Conservation (phyloP, 257 asterid species). For the Sherardia arvensis region DNA sequence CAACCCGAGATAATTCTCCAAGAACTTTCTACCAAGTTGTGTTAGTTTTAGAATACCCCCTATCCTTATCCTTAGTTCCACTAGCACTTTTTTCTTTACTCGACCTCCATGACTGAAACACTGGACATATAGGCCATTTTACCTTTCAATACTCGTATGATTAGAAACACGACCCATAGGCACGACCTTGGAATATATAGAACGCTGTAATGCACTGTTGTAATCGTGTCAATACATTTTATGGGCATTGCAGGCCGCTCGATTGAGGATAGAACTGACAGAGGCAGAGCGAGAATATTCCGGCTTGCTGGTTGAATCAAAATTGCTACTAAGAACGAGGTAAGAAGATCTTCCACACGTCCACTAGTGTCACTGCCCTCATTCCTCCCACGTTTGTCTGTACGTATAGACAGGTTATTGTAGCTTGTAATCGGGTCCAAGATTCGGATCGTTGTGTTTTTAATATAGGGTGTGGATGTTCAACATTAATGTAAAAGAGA, state of each 20-base stretch:
- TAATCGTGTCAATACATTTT: not conserved
- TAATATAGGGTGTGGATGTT: not conserved
- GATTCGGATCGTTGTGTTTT: not conserved
- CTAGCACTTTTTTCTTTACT: not conserved
- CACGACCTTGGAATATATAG: not conserved
- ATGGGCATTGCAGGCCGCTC: constrained; percentile 13
- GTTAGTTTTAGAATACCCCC: no score
- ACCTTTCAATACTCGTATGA: not conserved
- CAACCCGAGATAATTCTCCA: not conserved
- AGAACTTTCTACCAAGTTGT: not conserved
- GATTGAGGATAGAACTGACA: constrained; percentile 6
- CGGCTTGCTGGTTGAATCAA: constrained; percentile 16
- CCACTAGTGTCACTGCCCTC: not conserved
- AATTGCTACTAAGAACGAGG: constrained; percentile 5
- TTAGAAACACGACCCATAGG: not conserved
- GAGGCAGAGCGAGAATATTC: constrained; percentile 13
- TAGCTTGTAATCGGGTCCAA: not conserved
- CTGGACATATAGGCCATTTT: not conserved
- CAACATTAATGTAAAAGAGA: not conserved
- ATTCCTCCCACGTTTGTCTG: not conserved
- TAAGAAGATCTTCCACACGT: not conserved
- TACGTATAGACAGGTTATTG: not conserved
- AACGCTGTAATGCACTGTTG: not conserved
- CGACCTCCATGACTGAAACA: not conserved
- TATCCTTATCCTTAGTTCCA: not conserved